Conservation (phyloP, 352 stramenopile genomes). For the Aphanomyces cochlioides region DNA sequence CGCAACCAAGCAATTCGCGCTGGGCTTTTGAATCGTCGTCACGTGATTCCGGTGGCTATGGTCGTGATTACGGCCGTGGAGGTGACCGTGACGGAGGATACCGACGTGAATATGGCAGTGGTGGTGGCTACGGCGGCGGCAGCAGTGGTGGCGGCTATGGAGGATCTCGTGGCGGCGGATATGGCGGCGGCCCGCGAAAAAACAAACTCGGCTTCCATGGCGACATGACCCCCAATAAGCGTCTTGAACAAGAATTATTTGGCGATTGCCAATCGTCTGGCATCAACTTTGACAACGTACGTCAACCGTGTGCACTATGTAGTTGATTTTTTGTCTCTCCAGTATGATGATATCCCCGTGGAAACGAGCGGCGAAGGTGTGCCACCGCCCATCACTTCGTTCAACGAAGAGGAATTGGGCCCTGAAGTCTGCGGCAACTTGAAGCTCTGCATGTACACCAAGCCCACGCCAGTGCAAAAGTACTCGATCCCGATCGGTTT, state of each 20-base stretch:
- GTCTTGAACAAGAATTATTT: constrained; percentile 92
- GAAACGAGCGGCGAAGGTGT: constrained; percentile 93
- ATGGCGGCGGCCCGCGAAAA: constrained; percentile 51
- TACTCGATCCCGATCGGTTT: constrained; percentile 97
- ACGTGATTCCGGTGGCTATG: constrained; percentile 11
- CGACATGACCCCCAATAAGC: constrained; percentile 86
- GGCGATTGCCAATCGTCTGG: constrained; percentile 90
- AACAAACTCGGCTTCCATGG: constrained; percentile 98
- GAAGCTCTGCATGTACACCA: constrained; percentile 91
- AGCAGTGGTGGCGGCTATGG: constrained; percentile 32
- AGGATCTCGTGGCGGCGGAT: constrained; percentile 43
- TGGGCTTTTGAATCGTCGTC: constrained; percentile 53
- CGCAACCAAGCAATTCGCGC: constrained; percentile 46
- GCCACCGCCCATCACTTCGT: constrained; percentile 89
- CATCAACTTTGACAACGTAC: constrained; percentile 97
- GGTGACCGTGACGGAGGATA: constrained; percentile 33
- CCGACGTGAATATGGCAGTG: constrained; percentile 32
- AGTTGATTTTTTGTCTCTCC: constrained; percentile 18
- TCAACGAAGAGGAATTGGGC: constrained; percentile 85
- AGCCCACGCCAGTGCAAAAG: constrained; percentile 99
- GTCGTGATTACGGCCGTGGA: constrained; percentile 35
- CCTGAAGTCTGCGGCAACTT: constrained; percentile 91
- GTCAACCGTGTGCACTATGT: not conserved
- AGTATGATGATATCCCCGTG: constrained; percentile 98
- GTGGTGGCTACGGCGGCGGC: constrained; percentile 30